A percentile compares a stretch with the other conserved stretches of the same genome.
phyloP scores from a whole-genome alignment of 2,329 filamentous ascomycete species.

The Aspergillus sp. region DNA sequence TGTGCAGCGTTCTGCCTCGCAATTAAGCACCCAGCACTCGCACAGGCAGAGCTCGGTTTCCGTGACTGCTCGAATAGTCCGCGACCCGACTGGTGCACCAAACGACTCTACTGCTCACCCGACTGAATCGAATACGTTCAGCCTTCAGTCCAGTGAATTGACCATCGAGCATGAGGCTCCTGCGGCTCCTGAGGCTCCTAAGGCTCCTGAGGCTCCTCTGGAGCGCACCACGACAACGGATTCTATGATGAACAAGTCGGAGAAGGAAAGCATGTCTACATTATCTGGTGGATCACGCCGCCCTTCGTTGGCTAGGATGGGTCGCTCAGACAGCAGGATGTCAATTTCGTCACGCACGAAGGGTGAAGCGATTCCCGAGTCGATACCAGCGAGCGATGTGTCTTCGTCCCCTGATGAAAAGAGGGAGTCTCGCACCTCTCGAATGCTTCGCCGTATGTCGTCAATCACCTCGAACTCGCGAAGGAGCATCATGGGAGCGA shows the following conservation, averaged over 20 bases:
- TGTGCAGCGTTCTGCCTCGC: slow-evolving; percentile 20
- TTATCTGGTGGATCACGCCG: slow-evolving; percentile 32
- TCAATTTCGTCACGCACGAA: slow-evolving; percentile 31
- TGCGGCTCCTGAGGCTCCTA: slow-evolving; percentile 40
- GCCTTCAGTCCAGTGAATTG: slow-evolving; percentile 49
- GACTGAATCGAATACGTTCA: slow-evolving; percentile 26
- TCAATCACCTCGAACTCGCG: slow-evolving; percentile 44
- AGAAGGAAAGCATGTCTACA: slow-evolving; percentile 29
- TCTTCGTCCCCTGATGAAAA: slow-evolving; percentile 39
- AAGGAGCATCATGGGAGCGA: slow-evolving; percentile 36
- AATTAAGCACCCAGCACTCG: slow-evolving; percentile 13
- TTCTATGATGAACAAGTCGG: slow-evolving; percentile 13
- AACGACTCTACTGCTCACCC: slow-evolving; percentile 17
- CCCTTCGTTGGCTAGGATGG: slow-evolving; percentile 28
- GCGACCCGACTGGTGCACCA: slow-evolving; percentile 45
- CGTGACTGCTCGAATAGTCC: slow-evolving; percentile 74
- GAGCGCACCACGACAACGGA: slow-evolving; percentile 12
- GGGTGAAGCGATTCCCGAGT: slow-evolving; percentile 25
- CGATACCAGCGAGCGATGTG: slow-evolving; percentile 21
- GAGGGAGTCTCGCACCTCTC: slow-evolving; percentile 48
- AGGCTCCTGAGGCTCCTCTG: slow-evolving; percentile 36
- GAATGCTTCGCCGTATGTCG: slow-evolving; percentile 60
- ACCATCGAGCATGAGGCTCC: slow-evolving; percentile 56
- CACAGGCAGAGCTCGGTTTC: slow-evolving; percentile 62
- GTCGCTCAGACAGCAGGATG: slow-evolving; percentile 32